These are phyloP conservation scores for Moesziomyces parantarcticus DNA, from an alignment of 1,284 basidiomycete species.

Conservation along the genomic window DNA sequence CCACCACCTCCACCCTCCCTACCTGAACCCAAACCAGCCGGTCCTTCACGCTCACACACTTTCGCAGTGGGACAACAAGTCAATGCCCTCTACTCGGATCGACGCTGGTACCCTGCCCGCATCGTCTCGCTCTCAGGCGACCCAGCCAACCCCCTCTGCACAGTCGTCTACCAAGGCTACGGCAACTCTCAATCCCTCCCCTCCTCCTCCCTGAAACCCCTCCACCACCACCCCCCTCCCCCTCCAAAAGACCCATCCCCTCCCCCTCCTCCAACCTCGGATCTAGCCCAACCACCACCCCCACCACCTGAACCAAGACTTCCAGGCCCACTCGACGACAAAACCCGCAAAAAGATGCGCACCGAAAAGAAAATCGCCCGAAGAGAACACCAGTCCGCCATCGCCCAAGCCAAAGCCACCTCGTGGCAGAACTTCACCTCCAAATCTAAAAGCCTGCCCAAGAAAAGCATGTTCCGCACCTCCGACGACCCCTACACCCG, in stretches of 20 bases:
- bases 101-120: conserved; percentile 54
- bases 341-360: conserved; percentile 76
- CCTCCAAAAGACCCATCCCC: conserved; percentile 2
- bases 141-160: conserved; percentile 84
- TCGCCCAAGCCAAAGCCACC: conserved; percentile 86
- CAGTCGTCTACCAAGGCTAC: conserved; percentile 93
- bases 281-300: conserved; percentile 72
- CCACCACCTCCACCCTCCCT: no score
- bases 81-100: conserved; percentile 79
- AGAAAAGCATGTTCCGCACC: conserved; percentile 88
- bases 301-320: conserved; percentile 58
- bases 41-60: no score
- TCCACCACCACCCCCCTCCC: conserved; percentile 17
- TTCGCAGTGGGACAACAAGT: conserved; percentile 85
- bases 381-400: conserved; percentile 86
- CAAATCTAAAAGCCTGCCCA: conserved; percentile 77
- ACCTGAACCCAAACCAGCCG: no score
- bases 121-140: conserved; percentile 80
- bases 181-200: conserved; percentile 91
- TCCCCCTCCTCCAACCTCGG: conserved; percentile 1
- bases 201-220: conserved; percentile 66
- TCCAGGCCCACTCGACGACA: conserved; percentile 13
- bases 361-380: conserved; percentile 94
- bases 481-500: conserved; percentile 90
- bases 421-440: conserved; percentile 98